Evolutionary conservation across 2,329 filamentous ascomycete genomes (phyloP), one percentile per base, ranked within the genome.

Genomic region (Tolypocladium amazonense): DNA sequence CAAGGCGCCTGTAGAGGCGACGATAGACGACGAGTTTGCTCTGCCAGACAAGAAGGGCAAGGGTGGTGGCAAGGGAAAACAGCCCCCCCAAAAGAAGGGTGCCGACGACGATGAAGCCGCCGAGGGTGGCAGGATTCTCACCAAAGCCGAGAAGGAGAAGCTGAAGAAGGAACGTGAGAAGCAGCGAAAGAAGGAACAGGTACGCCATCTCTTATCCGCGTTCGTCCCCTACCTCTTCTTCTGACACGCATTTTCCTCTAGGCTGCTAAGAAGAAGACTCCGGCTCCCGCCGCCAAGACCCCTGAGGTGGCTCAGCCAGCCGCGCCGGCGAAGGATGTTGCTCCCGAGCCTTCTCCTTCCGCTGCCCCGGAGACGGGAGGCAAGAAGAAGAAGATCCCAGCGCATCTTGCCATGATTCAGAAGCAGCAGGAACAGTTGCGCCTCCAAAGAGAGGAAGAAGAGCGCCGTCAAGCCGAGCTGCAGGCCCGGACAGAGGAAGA

Each of bases 91-190:
- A 63, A 73, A 77, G 56, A 73, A 75, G 20, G 79, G 81, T 39
- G 77, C 78, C 5, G 81, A 79, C 2, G 81, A 79, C 25, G 80
- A n/a, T n/a, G 39, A 80, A 23, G 80, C 76, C 14, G 84, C 74
- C 9, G 81, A 79, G 4, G 79, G 79, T 61, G 88, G 88, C 53
- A 84, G 86, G 59, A 81, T 97, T 56, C 86, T 97, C 77, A 96
- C 91, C 45, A 99, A 97, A 84, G 94, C 95, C 61, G 92, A 99
- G 79, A 99, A 99, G 79, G 94, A 99, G 75, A 96, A 91, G 76
- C 82, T 93, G 70, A 97, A 93, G 83, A 99, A 97, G 79, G 94
- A 99, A 79, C 87, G 91, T 62, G 94, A 99, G 80, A 99, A 99
- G 85, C 90, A 94, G 78, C 84, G 92, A 66, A 99, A 99, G 80